These are phyloP conservation scores for Thuja plicata DNA, from an alignment of 83 land plant genomes.

Conservation along the genomic window DNA sequence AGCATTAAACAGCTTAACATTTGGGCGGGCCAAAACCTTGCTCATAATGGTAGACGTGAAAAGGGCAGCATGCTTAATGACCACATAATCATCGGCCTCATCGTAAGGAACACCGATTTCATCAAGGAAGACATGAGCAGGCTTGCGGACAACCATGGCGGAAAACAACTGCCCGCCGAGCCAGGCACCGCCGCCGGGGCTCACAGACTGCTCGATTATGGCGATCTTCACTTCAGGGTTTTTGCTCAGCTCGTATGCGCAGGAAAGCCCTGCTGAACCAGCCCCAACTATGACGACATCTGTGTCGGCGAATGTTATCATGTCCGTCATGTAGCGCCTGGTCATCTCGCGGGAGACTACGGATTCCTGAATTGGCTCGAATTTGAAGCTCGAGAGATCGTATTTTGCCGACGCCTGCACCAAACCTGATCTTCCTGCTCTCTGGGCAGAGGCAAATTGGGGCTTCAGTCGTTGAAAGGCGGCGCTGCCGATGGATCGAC, in stretches of 20 bases:
- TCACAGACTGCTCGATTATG: conserved; percentile 90
- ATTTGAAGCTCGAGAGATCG: conserved; percentile 56
- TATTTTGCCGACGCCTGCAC: conserved; percentile 30
- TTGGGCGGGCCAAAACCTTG: conserved; percentile 85
- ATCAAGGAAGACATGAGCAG: conserved; percentile 83
- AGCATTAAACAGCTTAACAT: conserved; percentile 97
- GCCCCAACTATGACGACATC: conserved; percentile 93
- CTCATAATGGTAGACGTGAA: conserved; percentile 94
- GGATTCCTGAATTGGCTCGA: conserved; percentile 91
- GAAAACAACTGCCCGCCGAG: conserved; percentile 97
- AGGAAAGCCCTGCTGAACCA: conserved; percentile 87
- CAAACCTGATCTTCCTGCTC: background rate
- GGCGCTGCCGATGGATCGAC: background rate
- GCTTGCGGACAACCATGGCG: conserved; percentile 94
- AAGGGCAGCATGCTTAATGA: conserved; percentile 87
- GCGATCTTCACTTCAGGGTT: conserved; percentile 77
- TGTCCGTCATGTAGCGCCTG: conserved; percentile 91
- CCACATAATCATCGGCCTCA: conserved; percentile 83
- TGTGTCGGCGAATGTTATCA: conserved; percentile 93
- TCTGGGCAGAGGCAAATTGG: background rate
- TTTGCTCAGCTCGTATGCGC: conserved; percentile 92
- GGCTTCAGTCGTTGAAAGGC: conserved; percentile 12
- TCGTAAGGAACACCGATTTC: conserved; percentile 84
- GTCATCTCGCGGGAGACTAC: conserved; percentile 94
- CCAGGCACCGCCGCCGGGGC: conserved; percentile 99